phyloP scores from a whole-genome alignment of 257 asterid species.

The Capsicum baccatum region DNA sequence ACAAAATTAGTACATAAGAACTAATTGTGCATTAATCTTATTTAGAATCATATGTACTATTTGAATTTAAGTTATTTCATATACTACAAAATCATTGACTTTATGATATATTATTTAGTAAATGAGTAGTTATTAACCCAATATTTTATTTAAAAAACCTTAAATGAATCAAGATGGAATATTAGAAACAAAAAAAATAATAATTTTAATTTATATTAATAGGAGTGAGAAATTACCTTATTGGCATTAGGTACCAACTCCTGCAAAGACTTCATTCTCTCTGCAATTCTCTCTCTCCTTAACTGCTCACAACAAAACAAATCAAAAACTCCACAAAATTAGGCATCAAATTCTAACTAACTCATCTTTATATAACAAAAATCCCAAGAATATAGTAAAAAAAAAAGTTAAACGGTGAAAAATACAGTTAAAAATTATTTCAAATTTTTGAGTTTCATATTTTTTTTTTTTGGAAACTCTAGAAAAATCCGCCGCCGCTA shows the following conservation, averaged over 20 bases:
- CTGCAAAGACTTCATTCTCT: slow-evolving; percentile 91
- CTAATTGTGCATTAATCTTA: too few species aligned
- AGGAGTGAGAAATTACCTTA: slow-evolving; percentile 54
- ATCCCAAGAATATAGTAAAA: too few species aligned
- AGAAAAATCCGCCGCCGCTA: too few species aligned
- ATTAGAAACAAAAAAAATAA: background rate
- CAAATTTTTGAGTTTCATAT: too few species aligned
- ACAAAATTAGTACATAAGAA: too few species aligned
- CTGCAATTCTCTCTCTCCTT: slow-evolving; percentile 99
- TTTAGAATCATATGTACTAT: background rate
- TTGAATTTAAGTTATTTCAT: background rate
- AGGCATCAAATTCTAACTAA: slow-evolving; percentile 37
- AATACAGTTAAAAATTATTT: too few species aligned
- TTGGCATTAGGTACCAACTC: slow-evolving; percentile 95
- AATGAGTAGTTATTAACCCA: background rate
- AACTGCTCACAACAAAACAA: slow-evolving; percentile 55
- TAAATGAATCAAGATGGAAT: slow-evolving; percentile 14
- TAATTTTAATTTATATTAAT: background rate
- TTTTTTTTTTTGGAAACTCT: too few species aligned
- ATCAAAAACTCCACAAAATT: slow-evolving; percentile 29
- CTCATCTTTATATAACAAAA: too few species aligned
- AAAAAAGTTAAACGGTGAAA: too few species aligned
- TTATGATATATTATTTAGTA: background rate
- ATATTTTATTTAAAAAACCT: background rate
- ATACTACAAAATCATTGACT: background rate